Conservation (phyloP, 768 basidiomycete species). For the Pleurotus tuoliensis region DNA sequence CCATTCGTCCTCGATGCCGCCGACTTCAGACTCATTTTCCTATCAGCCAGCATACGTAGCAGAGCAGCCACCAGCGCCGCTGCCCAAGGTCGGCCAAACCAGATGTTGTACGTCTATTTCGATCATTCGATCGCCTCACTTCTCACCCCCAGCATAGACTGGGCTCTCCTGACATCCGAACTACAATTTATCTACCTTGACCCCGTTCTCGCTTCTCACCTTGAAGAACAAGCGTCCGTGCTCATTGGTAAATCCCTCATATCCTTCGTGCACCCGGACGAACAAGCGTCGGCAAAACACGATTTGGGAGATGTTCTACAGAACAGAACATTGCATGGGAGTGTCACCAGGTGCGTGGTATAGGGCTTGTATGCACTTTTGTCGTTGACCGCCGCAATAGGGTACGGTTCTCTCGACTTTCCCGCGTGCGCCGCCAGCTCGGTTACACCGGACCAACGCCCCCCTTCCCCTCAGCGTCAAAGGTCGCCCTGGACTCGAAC, state of each 20-base stretch:
- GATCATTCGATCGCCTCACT: conserved; percentile 30
- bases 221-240: conserved; percentile 63
- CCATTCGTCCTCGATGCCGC: conserved; percentile 11
- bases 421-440: conserved; percentile 67
- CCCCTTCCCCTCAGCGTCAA: conserved; percentile 63
- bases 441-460: conserved; percentile 56
- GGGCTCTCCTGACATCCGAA: conserved; percentile 74
- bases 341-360: conserved; percentile 62
- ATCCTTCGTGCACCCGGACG: conserved; percentile 81
- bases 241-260: conserved; percentile 72
- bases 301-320: conserved; percentile 76
- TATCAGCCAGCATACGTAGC: background rate
- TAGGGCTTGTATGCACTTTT: background rate
- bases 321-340: conserved; percentile 74
- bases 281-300: conserved; percentile 66
- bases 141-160: conserved; percentile 45
- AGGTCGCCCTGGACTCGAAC: conserved; percentile 62
- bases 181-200: conserved; percentile 81
- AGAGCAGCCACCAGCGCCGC: conserved; percentile 15
- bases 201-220: conserved; percentile 71
- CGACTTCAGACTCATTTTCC: conserved; percentile 2
- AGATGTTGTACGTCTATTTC: conserved; percentile 66
- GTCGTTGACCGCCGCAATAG: conserved; percentile 31
- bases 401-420: conserved; percentile 76
- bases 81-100: conserved; percentile 65